These are phyloP conservation scores for Colletotrichum sp. DNA, from an alignment of 2,329 filamentous ascomycete species.

Conservation along the genomic window DNA sequence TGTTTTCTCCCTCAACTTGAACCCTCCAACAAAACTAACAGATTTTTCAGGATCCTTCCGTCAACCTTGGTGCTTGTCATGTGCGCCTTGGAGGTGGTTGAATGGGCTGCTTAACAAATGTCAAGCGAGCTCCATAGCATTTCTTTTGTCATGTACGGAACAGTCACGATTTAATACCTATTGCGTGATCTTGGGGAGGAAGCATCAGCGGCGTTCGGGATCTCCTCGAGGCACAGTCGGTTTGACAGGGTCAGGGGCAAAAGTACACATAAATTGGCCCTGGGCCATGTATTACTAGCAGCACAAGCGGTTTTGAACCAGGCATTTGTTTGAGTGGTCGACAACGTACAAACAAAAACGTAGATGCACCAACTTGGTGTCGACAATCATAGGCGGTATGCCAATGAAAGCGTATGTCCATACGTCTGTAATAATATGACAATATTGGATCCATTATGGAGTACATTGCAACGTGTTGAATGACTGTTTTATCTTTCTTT, in stretches of 20 bases:
- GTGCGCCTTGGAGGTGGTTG: conserved; percentile 88
- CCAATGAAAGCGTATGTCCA: not conserved
- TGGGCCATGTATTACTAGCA: not conserved
- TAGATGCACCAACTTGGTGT: not conserved
- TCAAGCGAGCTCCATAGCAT: not conserved
- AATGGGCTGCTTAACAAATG: conserved; percentile 69
- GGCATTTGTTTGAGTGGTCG: not conserved
- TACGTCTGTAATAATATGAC: not conserved
- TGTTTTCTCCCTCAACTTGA: conserved; percentile 36
- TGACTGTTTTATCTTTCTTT: not conserved
- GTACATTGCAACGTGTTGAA: not conserved
- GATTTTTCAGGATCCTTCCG: conserved; percentile 76
- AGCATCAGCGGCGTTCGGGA: not conserved
- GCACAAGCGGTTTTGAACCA: not conserved
- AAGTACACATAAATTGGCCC: not conserved
- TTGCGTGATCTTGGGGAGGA: not conserved
- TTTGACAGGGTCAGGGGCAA: not conserved
- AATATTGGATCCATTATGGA: not conserved
- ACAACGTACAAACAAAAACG: not conserved
- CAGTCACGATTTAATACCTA: not conserved
- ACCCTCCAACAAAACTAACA: conserved; percentile 28
- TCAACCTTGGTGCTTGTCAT: conserved; percentile 91
- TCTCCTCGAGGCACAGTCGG: not conserved
- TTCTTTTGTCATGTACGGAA: not conserved
- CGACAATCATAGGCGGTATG: not conserved